Evolutionary conservation across 306 rosid species (phyloP).

Genomic region (Vigna unguiculata): DNA sequence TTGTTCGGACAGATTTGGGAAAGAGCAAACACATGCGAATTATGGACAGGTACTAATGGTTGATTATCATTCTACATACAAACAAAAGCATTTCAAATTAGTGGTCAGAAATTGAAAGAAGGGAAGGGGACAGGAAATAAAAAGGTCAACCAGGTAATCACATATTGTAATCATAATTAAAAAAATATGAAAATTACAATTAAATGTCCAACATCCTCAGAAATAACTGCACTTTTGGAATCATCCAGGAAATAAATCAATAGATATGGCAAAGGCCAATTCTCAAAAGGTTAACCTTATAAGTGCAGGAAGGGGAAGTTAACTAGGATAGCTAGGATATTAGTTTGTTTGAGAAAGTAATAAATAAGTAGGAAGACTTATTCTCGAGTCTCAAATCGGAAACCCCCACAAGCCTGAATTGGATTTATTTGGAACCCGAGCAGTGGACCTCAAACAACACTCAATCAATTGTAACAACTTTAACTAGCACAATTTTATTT

Average conservation of each 20-base stretch:
- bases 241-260: slow-evolving; percentile 29
- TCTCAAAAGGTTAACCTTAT: slow-evolving; percentile 3
- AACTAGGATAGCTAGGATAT: neutral
- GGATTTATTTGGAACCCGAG: neutral
- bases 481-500: neutral
- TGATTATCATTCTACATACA: slow-evolving; percentile 69
- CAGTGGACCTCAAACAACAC: neutral
- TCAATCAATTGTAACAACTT: neutral
- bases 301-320: neutral
- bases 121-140: neutral
- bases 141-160: neutral
- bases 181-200: neutral
- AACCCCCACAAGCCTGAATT: neutral
- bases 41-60: slow-evolving; percentile 69
- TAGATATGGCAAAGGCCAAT: neutral
- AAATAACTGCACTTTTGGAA: slow-evolving; percentile 6
- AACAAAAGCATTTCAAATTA: slow-evolving; percentile 45
- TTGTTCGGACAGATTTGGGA: slow-evolving; percentile 75
- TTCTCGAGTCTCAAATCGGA: neutral
- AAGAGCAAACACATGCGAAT: slow-evolving; percentile 75
- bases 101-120: neutral
- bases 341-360: neutral
- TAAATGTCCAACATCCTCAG: neutral
- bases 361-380: neutral
- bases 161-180: slow-evolving; percentile 1